Percentiles rank a stretch among this genome's conserved stretches.
phyloP scores from a whole-genome alignment of 2,329 filamentous ascomycete species.

The Triangularia setosa region DNA sequence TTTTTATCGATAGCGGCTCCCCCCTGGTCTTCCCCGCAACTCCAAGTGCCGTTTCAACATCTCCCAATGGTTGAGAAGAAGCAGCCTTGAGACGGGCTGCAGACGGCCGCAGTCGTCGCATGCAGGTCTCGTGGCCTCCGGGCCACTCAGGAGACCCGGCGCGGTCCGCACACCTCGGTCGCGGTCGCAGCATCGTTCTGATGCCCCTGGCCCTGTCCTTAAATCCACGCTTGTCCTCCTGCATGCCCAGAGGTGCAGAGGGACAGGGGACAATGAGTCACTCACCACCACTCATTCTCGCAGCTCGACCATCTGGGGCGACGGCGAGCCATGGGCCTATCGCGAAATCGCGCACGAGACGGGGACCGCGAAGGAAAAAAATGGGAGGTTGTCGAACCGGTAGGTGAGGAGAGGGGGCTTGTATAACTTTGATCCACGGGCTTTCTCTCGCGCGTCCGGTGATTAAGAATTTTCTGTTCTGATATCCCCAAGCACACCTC shows the following conservation, averaged over 20 bases:
- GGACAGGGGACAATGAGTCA: slow-evolving; percentile 29
- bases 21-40: slow-evolving; percentile 15
- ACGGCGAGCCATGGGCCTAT: slow-evolving; percentile 14
- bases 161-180: slow-evolving; percentile 23
- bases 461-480: slow-evolving; percentile 13
- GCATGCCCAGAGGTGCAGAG: slow-evolving; percentile 18
- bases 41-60: slow-evolving; percentile 17
- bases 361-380: slow-evolving; percentile 12
- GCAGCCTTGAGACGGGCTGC: slow-evolving; percentile 25
- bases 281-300: slow-evolving; percentile 30
- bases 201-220: not conserved
- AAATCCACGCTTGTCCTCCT: slow-evolving; percentile 12
- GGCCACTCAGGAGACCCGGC: slow-evolving; percentile 26
- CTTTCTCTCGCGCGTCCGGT: slow-evolving; percentile 8
- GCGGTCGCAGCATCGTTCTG: slow-evolving; percentile 18
- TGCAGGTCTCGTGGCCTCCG: slow-evolving; percentile 17
- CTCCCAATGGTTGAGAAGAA: slow-evolving; percentile 22
- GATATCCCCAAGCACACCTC: slow-evolving; percentile 13
- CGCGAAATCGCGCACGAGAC: slow-evolving; percentile 18
- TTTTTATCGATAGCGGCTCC: slow-evolving; percentile 31
- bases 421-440: slow-evolving; percentile 17
- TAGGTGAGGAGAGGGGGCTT: slow-evolving; percentile 2
- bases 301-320: slow-evolving; percentile 21
- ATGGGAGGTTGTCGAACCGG: slow-evolving; percentile 5
- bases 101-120: slow-evolving; percentile 25